These are phyloP conservation scores for Moelleriella libera DNA, from an alignment of 2,329 filamentous ascomycete genomes.

Conservation along the genomic window DNA sequence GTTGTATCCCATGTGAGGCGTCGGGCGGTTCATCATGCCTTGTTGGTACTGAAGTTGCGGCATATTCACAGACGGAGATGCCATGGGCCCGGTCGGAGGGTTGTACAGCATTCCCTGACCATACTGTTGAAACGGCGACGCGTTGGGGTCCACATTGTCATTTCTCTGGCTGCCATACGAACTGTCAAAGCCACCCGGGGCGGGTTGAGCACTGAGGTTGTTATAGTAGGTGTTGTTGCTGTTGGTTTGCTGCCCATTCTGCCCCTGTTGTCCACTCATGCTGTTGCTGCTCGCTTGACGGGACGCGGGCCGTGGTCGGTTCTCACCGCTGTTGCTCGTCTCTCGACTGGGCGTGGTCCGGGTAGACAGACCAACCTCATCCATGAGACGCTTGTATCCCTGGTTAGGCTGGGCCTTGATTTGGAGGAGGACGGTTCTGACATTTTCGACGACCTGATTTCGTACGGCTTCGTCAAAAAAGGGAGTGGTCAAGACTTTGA, in stretches of 20 bases:
- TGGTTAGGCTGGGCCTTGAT: slow-evolving; percentile 90
- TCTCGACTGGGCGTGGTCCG: slow-evolving; percentile 33
- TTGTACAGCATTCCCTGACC: slow-evolving; percentile 39
- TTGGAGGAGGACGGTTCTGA: slow-evolving; percentile 74
- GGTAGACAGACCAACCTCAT: slow-evolving; percentile 84
- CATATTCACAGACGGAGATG: slow-evolving; percentile 31
- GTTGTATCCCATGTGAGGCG: slow-evolving; percentile 41
- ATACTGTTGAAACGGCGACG: slow-evolving; percentile 35
- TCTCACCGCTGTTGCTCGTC: slow-evolving; percentile 27
- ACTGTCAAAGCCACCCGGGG: slow-evolving; percentile 33
- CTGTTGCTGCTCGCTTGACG: slow-evolving; percentile 29
- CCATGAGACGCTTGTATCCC: slow-evolving; percentile 97
- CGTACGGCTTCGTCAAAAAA: slow-evolving; percentile 93
- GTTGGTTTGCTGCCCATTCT: slow-evolving; percentile 21
- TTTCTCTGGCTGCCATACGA: slow-evolving; percentile 35
- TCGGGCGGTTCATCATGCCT: slow-evolving; percentile 37
- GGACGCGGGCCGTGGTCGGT: slow-evolving; percentile 41
- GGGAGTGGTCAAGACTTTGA: slow-evolving; percentile 94
- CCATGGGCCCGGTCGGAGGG: slow-evolving; percentile 23
- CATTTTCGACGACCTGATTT: slow-evolving; percentile 76
- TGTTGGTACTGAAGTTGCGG: slow-evolving; percentile 47
- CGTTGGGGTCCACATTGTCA: slow-evolving; percentile 35
- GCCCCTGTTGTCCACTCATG: slow-evolving; percentile 25
- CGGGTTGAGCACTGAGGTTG: slow-evolving; percentile 26
- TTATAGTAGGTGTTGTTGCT: slow-evolving; percentile 39